Base-by-base conservation (phyloP, 1,139 yeast genomes). In the Suhomyces choctaworum region DNA sequence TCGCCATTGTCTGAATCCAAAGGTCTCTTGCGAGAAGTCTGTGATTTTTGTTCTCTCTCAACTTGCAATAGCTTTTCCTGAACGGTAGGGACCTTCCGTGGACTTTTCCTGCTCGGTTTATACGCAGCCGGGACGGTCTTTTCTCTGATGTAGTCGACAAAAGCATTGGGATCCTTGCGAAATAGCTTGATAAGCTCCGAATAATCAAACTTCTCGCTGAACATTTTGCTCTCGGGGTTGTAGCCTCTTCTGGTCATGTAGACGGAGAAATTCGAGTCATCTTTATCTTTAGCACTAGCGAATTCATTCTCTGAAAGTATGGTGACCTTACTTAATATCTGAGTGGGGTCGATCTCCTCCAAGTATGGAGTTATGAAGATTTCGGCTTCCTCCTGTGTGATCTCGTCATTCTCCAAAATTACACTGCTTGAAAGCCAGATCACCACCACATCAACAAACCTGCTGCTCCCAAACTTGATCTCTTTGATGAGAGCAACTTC, bases 401-500 rank as follows among this genome's bases (percentile, higher is more conserved):
- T 37, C 1, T 61, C 56, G 9, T 55, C 24, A 3, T 45, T 44
- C 1, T 45, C 43, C 3, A 36, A 20, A 5, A 50, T 57, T 6
- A 64, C 47, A 25, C 66, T 68, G 1, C 39, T 6, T 10, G 46
- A 39, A 37, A 72, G 69, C 66, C 72, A 66, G 13, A 62, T 33
- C 9, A 64, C 73, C 19, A 50, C 45, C 3, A 75, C 40, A 16
- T 68, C 76, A 4, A 73, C 43, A 39, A 60, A 69, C 22, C 52
- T 53, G 25, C 60, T 61, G 16, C 58, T 59, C 1, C 75, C 78
- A 40, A 68, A 63, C 23, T 47, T 38, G 16, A 75, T 66, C 16
- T 71, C 75, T 28, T 61, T 60, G 17, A 75, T 58, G 11, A 73
- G 44, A 1, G 63, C 76, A n/a, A 66, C 39, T 22, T 58, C 65